These are phyloP conservation scores for Calendula officinalis DNA, from an alignment of 129 eudicot species.

Conservation along the genomic window DNA sequence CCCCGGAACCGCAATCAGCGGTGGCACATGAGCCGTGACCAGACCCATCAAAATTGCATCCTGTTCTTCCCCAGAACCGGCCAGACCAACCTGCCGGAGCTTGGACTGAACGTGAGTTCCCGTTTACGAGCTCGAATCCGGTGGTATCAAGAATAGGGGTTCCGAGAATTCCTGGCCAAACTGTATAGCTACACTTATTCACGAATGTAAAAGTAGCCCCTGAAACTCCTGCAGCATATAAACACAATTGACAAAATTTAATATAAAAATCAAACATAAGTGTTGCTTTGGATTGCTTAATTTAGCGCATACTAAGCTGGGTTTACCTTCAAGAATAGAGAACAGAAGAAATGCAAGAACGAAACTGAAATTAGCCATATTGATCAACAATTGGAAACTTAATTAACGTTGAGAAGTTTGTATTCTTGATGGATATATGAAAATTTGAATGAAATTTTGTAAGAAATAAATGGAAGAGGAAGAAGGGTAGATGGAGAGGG, in stretches of 20 bases:
- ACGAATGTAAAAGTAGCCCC: constrained; percentile 58
- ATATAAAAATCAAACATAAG: background rate
- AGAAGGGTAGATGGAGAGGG: constrained; percentile 9
- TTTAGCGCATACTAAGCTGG: background rate
- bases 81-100: constrained; percentile 80
- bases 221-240: constrained; percentile 26
- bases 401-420: background rate
- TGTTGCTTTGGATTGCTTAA: background rate
- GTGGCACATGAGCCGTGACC: constrained; percentile 51
- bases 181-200: constrained; percentile 52
- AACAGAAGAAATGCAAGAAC: constrained; percentile 9
- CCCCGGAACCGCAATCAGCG: constrained; percentile 65
- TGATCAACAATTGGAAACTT: background rate
- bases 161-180: constrained; percentile 74
- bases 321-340: constrained; percentile 18
- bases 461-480: constrained; percentile 23
- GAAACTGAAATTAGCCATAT: constrained; percentile 25
- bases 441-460: background rate
- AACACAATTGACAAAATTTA: background rate
- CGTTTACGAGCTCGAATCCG: constrained; percentile 56
- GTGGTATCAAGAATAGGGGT: constrained; percentile 56
- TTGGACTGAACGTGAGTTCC: constrained; percentile 41
- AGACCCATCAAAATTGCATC: constrained; percentile 44
- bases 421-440: background rate
- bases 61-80: constrained; percentile 77